Evolutionary conservation across 164 flowering plant genomes (phyloP), one percentile per base, ranked within the genome.

Genomic region (Saururus chinensis): DNA sequence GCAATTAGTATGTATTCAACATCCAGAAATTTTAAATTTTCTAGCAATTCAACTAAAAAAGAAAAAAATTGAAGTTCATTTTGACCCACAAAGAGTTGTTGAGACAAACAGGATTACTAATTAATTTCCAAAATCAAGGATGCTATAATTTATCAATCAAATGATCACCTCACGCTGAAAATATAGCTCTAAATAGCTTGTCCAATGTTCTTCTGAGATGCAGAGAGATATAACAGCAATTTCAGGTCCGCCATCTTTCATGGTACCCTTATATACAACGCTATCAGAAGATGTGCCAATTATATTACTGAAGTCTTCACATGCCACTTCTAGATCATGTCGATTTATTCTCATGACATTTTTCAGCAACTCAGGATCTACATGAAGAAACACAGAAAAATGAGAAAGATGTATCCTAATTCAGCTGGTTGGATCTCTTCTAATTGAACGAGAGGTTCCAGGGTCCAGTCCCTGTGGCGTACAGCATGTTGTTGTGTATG

Each of bases 281-380:
- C 96, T 89, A 61, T 89, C 96, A 10, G 90, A 81, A n/a, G 96
- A 93, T 53, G 95, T 83, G 65, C 92, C 98, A 68, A 93, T 93
- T 16, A 93, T 89, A 74, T 93, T 93, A 80, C 98, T 89, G 71
- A 93, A 93, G 74, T 93, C 98, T 80, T 89, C 98, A 70, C 98
- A 93, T 3, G 98, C 96, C 42, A 88, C 84, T 81, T 93, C 98
- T 62, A 93, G 97, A 53, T 88, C 98, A 71, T 88, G 90, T 65
- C 98, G 77, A 69, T 71, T 80, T 74, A 79, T 86, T 64, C 71
- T 78, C 52, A 19, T 14, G 5, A 93, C 86, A 68, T 85, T 85
- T 72, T 81, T 88, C 75, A 89, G 70, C 71, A 83, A 64, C 66
- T 85, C 96, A 7, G 93, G 61, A 71, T 89, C 98, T 89, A 20